Conservation (phyloP, 148 eudicot genomes). For the Silene conica region DNA sequence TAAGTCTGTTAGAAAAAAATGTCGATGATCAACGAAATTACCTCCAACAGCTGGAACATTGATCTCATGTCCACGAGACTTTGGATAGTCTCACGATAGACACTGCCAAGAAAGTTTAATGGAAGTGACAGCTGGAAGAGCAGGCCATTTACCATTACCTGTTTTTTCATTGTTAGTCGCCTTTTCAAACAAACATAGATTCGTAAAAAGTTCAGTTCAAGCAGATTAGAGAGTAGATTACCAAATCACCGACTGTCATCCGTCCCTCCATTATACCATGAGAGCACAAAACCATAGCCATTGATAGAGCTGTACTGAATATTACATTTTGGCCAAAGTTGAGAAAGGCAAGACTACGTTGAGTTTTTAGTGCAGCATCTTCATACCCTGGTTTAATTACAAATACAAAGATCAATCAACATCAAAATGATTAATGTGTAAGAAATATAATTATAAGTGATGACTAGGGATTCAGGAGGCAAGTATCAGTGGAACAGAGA, state of each 20-base stretch:
- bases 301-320: conserved; percentile 78
- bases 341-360: conserved; percentile 84
- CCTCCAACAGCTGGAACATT: conserved; percentile 95
- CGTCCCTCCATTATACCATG: conserved; percentile 69
- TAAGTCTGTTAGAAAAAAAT: not conserved
- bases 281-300: conserved; percentile 84
- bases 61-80: conserved; percentile 92
- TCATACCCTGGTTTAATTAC: conserved; percentile 59
- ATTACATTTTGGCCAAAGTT: conserved; percentile 86
- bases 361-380: conserved; percentile 92
- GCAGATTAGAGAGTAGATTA: conserved; percentile 21
- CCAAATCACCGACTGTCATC: conserved; percentile 98
- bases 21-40: conserved; percentile 24
- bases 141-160: conserved; percentile 98
- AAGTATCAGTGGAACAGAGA: not conserved
- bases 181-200: not conserved
- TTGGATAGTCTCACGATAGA: conserved; percentile 91
- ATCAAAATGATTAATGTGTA: not conserved
- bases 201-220: not conserved
- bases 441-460: not conserved
- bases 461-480: not conserved
- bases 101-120: conserved; percentile 92
- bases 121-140: conserved; percentile 94
- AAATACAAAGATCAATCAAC: conserved; percentile 16
- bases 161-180: conserved; percentile 17